Base-by-base conservation (phyloP, 306 rosid species). In the Canavalia gladiata region DNA sequence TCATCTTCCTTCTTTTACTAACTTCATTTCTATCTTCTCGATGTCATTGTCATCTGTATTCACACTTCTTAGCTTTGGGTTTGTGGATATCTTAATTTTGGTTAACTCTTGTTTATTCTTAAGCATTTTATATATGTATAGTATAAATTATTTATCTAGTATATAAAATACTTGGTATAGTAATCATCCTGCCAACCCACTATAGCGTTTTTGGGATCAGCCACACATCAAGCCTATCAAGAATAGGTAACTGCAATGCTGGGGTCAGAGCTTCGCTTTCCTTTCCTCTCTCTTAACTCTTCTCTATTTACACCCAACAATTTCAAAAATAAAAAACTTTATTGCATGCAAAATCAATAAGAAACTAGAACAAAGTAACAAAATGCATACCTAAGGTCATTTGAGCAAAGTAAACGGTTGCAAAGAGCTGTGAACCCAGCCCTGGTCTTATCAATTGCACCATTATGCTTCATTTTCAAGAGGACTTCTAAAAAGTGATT, bases 401-500 rank as follows among this genome's bases (percentile, higher is more conserved):
- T 90, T 58, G 99, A 95, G 86, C 98, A 95, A 80, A 95, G 98
- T 76, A 95, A 82, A 57, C 98, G 96, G 68, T 95, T 95, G 87
- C 98, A 95, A 82, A 95, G 98, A 67, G 99, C 98, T 57, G 99
- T 91, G 81, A 95, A 93, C 80, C 99, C 99, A 18, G 98, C 99
- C 86, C 99, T 90, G 1, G 98, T 95, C 91, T 95, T 95, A 81
- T 95, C 99, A 85, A 95, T 95, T 51, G 99, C 99, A 72, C 99
- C 99, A 80, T 95, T 95, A 81, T 93, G 99, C 92, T 95, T 93
- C 97, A 93, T 95, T 85, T 95, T 95, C 85, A 95, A 86, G 82
- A 95, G 98, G 75, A 95, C 99, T 88, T 95, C 99, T 85, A 95
- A 83, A 82, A 95, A 95, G 88, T 95, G 99, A 83, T 89, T 89